Evolutionary conservation across 306 rosid species (phyloP), one percentile per base, ranked within the genome.

Genomic region (Vigna hirtella): DNA sequence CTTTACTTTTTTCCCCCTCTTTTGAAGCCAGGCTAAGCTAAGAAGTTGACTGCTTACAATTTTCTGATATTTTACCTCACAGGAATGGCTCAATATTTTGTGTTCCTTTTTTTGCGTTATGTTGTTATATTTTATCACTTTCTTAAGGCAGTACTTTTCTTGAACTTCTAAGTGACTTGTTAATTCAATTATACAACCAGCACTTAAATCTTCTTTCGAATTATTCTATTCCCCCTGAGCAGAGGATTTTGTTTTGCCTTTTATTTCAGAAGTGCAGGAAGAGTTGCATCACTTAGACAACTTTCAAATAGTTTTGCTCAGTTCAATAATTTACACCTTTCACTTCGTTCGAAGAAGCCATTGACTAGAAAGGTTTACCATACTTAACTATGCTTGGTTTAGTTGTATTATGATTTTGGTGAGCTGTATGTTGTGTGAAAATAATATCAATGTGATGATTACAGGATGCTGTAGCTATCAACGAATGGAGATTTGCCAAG

Each of bases 401-500:
- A 38, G 62, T n/a, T 62, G 28, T 70, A 70, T 15, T 45, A 53
- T 79, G 55, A 66, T 71, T 40, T 5, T 49, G 50, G 56, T 11
- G 24, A 61, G 59, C 73, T 62, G 64, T 55, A 67, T 53, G 61
- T 49, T 30, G 56, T 50, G 30, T 70, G 76, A 51, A 66, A 69
- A 83, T 81, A 70, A 89, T 83, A 68, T 84, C 77, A 50, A 72
- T 66, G 52, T 51, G 63, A 51, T 88, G 42, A 74, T 91, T 84
- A 53, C 90, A 96, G 99, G 97, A 93, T 82, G 98, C 96, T 43
- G 96, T 86, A 14, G 87, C 90, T 47, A 88, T 90, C 63, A 96
- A 96, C 52, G 97, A 93, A 72, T 93, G 99, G 99, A 96, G 99
- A 79, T 93, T 93, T 86, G 79, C 94, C 82, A 96, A 91, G 91